These are phyloP conservation scores for Cephalotrichum gorgonifer DNA, from an alignment of 2,329 filamentous ascomycete genomes.

Conservation along the genomic window DNA sequence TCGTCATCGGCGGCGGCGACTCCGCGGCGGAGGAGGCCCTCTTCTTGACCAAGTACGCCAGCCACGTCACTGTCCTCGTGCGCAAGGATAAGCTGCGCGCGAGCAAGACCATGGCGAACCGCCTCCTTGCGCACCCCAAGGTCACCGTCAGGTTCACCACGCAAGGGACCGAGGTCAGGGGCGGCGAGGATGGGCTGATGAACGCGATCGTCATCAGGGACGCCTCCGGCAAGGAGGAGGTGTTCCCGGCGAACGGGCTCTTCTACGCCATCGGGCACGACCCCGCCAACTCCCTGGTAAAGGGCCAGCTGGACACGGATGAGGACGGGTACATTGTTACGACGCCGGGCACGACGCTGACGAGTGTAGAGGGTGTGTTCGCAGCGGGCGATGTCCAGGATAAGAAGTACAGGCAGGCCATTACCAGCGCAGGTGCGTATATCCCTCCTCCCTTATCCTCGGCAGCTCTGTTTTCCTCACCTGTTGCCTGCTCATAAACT, in stretches of 20 bases:
- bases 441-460: background rate
- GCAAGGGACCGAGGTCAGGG: slow-evolving; percentile 71
- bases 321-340: slow-evolving; percentile 86
- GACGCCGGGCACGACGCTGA: slow-evolving; percentile 77
- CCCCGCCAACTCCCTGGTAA: slow-evolving; percentile 82
- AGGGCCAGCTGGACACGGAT: slow-evolving; percentile 81
- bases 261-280: slow-evolving; percentile 98
- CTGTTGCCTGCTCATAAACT: background rate
- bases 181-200: slow-evolving; percentile 80
- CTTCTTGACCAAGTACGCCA: slow-evolving; percentile 95
- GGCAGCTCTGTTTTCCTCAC: too few relatives aligned
- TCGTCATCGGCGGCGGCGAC: slow-evolving; percentile 94
- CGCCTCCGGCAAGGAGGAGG: slow-evolving; percentile 62
- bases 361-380: slow-evolving; percentile 85
- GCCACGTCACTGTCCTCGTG: slow-evolving; percentile 88
- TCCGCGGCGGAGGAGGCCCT: slow-evolving; percentile 95
- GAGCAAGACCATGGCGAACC: slow-evolving; percentile 82
- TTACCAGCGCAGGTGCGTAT: slow-evolving; percentile 83
- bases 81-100: slow-evolving; percentile 79
- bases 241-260: slow-evolving; percentile 80
- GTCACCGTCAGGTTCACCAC: slow-evolving; percentile 83
- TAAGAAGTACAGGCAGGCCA: slow-evolving; percentile 94
- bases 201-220: slow-evolving; percentile 78
- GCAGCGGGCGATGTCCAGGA: slow-evolving; percentile 97
- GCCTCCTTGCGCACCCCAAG: slow-evolving; percentile 76